A percentile compares a stretch with the other conserved stretches of the same genome.
Conservation (phyloP, 2,329 filamentous ascomycete species). For the Fusarium torreyae region DNA sequence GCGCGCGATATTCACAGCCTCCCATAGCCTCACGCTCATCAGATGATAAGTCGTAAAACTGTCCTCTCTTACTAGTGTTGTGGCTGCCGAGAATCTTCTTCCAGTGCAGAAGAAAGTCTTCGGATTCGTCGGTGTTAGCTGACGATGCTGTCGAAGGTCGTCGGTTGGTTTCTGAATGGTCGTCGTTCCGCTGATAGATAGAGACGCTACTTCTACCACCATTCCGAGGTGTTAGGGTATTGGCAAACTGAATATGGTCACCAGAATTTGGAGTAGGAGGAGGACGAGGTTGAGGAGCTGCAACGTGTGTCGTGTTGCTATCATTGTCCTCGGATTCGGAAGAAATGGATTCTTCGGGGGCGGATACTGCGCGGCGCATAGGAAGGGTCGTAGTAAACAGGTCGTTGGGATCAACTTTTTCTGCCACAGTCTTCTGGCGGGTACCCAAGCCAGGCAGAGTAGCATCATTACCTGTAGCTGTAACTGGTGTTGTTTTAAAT, state of each 20-base stretch:
- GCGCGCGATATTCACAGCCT: conserved; percentile 75
- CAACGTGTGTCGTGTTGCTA: conserved; percentile 45
- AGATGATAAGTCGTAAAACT: conserved; percentile 67
- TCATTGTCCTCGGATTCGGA: conserved; percentile 42
- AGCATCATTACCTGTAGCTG: conserved; percentile 3
- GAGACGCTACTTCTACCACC: conserved; percentile 30
- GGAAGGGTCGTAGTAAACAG: conserved; percentile 20
- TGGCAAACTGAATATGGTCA: conserved; percentile 45
- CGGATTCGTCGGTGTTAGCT: conserved; percentile 44
- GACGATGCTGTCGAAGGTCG: conserved; percentile 44
- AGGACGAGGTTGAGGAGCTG: conserved; percentile 26
- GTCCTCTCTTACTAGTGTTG: conserved; percentile 66
- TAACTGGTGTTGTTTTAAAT: conserved; percentile 37
- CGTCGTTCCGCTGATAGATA: conserved; percentile 42
- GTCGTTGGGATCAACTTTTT: conserved; percentile 27
- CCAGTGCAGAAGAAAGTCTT: conserved; percentile 51
- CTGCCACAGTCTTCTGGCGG: conserved; percentile 29
- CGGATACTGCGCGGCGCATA: conserved; percentile 39
- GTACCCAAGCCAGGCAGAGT: conserved; percentile 40
- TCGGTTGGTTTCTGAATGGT: conserved; percentile 16
- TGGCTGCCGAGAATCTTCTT: conserved; percentile 55
- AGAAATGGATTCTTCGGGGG: conserved; percentile 34
- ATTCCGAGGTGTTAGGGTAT: conserved; percentile 17
- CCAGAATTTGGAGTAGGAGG: conserved; percentile 25
- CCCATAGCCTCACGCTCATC: conserved; percentile 71